Base-by-base conservation (phyloP, 192 early-diverging fungal genomes). In the Linnemannia zychae region DNA sequence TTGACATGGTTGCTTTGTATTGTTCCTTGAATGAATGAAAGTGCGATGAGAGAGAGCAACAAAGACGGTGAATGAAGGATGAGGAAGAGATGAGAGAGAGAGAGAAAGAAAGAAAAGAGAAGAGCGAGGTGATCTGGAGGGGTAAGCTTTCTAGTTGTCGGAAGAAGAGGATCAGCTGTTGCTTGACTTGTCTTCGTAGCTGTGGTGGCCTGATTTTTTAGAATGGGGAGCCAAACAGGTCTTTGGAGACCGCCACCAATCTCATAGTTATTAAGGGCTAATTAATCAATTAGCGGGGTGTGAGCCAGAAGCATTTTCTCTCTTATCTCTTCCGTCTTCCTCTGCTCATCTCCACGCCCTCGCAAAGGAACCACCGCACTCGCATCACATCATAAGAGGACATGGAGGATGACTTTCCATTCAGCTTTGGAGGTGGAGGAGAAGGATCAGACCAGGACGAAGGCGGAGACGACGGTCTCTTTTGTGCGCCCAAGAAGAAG, bases 321-420 rank as follows among this genome's bases (percentile, higher is more conserved):
- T 63, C 57, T 63, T 6, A 1, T 53, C 6, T 22, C 17, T 2
- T 63, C 15, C 11, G 11, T 28, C 57, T 17, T 15, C 16, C 11
- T 12, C 31, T 1, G 9, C 28, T 63, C 57, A 31, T 63, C 57
- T 31, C 24, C 52, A 57, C 0, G 18, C 9, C 3, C 28, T 13
- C 57, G 13, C 28, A 1, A n/a, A n/a, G 57, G 12, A n/a, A 31
- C 12, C 57, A 9, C 57, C 11, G 15, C 57, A 63, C 57, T 31
- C 28, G 31, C 57, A 63, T 63, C 57, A 31, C 57, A 63, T 44
- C 40, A 44, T 44, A 28, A n/a, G 28, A 63, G 24, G 34, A 24
- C 72, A 74, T 74, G 72, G 60, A 71, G 48, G 74, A 84, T 18
- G 72, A 79, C 67, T 85, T 85, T 49, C 83, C 83, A 50, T 85